These are phyloP conservation scores for Pseudotulostoma volvatum DNA, from an alignment of 495 filamentous ascomycete genomes.

Conservation along the genomic window DNA sequence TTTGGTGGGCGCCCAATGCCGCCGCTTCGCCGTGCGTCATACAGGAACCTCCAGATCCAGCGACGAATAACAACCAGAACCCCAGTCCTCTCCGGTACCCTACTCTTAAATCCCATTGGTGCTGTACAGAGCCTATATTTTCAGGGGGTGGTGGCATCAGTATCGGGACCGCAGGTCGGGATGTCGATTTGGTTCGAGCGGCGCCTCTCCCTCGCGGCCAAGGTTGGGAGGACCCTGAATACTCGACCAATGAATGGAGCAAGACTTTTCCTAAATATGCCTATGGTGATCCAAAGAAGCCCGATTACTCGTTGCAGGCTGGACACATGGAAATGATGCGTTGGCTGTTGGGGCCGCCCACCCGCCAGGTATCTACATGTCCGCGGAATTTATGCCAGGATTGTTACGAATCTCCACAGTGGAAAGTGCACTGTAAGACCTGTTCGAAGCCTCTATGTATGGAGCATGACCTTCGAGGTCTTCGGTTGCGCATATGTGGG, in stretches of 20 bases:
- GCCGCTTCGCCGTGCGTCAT: conserved; percentile 39
- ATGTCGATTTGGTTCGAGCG: conserved; percentile 39
- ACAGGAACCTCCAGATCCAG: conserved; percentile 28
- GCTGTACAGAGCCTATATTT: conserved; percentile 45
- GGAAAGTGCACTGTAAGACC: conserved; percentile 41
- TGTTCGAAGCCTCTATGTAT: conserved; percentile 44
- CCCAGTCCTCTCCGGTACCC: conserved; percentile 21
- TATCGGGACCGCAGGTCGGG: conserved; percentile 34
- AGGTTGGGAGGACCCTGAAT: conserved; percentile 40
- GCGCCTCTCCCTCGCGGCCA: conserved; percentile 37
- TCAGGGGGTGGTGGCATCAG: conserved; percentile 46
- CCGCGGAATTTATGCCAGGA: conserved; percentile 44
- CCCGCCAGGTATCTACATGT: conserved; percentile 32
- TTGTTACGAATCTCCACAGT: conserved; percentile 39
- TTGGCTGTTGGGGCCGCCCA: conserved; percentile 30
- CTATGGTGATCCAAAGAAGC: conserved; percentile 26
- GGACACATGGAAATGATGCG: conserved; percentile 36
- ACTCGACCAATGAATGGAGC: conserved; percentile 27
- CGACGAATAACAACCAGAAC: conserved; percentile 17
- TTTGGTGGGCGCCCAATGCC: conserved; percentile 45
- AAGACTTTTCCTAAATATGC: conserved; percentile 29
- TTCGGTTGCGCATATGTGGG: conserved; percentile 43
- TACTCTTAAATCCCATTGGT: conserved; percentile 40
- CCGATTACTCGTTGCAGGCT: conserved; percentile 26
- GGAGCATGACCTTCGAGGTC: conserved; percentile 44